Evolutionary conservation across 2,329 filamentous ascomycete species (phyloP).

Genomic region (Sphaerostilbella broomeana): DNA sequence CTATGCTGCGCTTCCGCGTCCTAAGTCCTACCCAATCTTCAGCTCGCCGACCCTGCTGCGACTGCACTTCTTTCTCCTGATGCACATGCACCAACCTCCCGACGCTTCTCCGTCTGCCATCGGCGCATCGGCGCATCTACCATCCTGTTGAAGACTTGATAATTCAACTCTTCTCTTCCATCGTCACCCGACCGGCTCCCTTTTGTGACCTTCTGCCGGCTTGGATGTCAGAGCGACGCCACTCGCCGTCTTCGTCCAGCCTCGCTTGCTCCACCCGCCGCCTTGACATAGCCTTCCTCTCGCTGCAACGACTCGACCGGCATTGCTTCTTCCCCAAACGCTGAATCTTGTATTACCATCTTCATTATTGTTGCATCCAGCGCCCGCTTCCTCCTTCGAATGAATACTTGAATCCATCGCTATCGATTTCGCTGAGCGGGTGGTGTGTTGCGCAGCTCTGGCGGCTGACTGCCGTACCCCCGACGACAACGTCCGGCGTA

Average conservation of each 20-base stretch:
- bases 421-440: constrained; percentile 25
- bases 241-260: constrained; percentile 4
- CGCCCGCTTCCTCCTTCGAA: constrained; percentile 17
- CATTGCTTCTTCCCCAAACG: constrained; percentile 1
- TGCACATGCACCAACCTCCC: too few species aligned
- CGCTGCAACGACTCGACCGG: neutral
- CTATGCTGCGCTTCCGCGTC: constrained; percentile 9
- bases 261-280: neutral
- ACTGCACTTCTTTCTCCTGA: too few species aligned
- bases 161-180: too few species aligned
- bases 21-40: constrained; percentile 1
- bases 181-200: too few species aligned
- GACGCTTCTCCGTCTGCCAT: too few species aligned
- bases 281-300: neutral
- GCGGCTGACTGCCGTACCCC: constrained; percentile 23
- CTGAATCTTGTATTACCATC: too few species aligned
- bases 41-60: constrained; percentile 1
- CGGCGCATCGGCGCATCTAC: too few species aligned
- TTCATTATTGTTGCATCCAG: neutral
- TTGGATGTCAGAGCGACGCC: constrained; percentile 6
- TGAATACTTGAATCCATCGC: constrained; percentile 20
- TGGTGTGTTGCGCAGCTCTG: constrained; percentile 28
- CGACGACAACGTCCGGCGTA: constrained; percentile 9
- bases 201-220: too few species aligned
- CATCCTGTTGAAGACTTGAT: too few species aligned